These are phyloP conservation scores for Hawksworthiomyces lignivorus DNA, from an alignment of 2,329 filamentous ascomycete genomes.

Conservation along the genomic window DNA sequence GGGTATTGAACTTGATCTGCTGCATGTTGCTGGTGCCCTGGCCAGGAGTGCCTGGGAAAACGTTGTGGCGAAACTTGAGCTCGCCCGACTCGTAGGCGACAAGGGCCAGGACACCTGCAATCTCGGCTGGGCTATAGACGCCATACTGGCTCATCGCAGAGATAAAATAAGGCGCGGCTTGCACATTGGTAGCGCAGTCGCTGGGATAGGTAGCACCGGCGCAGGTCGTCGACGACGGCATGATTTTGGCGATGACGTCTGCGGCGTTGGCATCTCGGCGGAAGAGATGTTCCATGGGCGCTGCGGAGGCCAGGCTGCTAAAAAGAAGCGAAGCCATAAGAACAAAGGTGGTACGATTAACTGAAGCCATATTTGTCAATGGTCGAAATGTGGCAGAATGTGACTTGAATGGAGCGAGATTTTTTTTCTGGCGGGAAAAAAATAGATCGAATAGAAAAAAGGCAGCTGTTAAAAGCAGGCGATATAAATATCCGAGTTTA, in stretches of 20 bases:
- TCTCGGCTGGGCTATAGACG: constrained; percentile 47
- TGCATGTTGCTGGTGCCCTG: constrained; percentile 62
- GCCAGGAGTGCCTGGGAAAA: constrained; percentile 47
- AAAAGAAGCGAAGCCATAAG: background rate
- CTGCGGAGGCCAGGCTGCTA: constrained; percentile 1
- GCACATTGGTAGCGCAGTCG: constrained; percentile 59
- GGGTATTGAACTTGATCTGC: constrained; percentile 29
- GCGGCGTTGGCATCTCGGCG: constrained; percentile 19
- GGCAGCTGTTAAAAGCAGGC: too few species aligned
- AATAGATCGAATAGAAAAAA: too few species aligned
- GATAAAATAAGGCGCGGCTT: constrained; percentile 51
- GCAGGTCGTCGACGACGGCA: constrained; percentile 51
- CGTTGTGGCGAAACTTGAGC: constrained; percentile 65
- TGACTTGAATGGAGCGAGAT: too few species aligned
- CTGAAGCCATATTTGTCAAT: background rate
- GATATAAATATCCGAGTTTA: too few species aligned
- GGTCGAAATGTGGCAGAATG: background rate
- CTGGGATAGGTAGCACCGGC: constrained; percentile 33
- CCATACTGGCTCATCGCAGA: constrained; percentile 49
- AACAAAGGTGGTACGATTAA: background rate
- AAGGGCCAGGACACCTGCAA: constrained; percentile 62
- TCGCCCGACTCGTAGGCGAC: constrained; percentile 64
- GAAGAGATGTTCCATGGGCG: background rate
- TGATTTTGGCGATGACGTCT: constrained; percentile 43
- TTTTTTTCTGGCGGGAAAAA: too few species aligned